Base-by-base conservation (phyloP, 1,284 basidiomycete genomes). In the Leccinum griseonigrum region DNA sequence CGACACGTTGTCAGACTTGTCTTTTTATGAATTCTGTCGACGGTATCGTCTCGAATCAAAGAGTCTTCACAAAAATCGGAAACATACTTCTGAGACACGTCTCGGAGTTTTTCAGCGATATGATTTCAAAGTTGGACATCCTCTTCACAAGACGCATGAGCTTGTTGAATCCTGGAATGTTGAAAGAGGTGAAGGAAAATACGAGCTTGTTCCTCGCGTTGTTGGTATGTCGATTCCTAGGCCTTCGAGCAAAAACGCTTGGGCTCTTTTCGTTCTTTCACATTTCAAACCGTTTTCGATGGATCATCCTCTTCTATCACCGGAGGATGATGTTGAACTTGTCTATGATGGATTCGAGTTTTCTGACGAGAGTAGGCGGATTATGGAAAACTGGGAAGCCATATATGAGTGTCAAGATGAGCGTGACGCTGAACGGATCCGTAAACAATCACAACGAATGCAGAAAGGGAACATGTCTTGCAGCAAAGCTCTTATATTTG, bases 231-330 rank as follows among this genome's bases (percentile, higher is more conserved):
- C 48, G 4, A 50, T 50, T 4, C 48, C 48, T 22, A n/a, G 48
- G 5, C 11, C 48, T 22, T 11, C 9, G 6, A 22, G 13, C 26
- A 22, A 26, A 11, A 13, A 5, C 1, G 11, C 26, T 50, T 74
- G 68, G 63, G 3, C 51, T 0, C 3, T 69, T 1, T 75, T 75
- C 48, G 50, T 52, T 7, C 29, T 75, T 1, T 57, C 54, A 0
- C 72, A 73, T 46, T 75, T 75, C 56, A 69, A 71, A 13, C 70
- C 74, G 0, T 75, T 73, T 13, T 58, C 54, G 29, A 29, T 18
- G 16, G 48, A 57, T 28, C 0, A 2, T 2, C 34, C 52, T 7
- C 46, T 64, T 3, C 1, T 59, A 2, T 14, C 2, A 4, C 50
- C 29, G 52, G 26, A 22, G 2, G 26, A 59, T 3, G 16, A 28